phyloP scores from a whole-genome alignment of 2,329 filamentous ascomycete species.

The Tolypocladium ophioglossoides region DNA sequence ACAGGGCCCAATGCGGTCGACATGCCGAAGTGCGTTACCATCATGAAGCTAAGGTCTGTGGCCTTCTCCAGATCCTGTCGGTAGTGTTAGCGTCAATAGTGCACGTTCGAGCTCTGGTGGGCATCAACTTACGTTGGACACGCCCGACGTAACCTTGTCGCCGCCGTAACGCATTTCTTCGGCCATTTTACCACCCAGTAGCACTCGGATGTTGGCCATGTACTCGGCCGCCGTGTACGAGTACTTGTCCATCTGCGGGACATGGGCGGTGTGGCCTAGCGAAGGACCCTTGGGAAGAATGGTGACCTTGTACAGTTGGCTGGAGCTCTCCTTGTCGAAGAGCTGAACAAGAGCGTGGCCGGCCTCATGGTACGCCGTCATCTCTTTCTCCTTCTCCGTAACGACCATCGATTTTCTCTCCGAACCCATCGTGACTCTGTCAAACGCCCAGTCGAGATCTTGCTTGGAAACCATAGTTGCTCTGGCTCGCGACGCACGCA shows the following conservation, averaged over 20 bases:
- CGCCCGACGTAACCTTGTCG: conserved; percentile 87
- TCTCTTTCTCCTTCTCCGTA: conserved; percentile 83
- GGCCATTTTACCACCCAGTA: conserved; percentile 77
- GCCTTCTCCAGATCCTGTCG: conserved; percentile 70
- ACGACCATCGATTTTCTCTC: conserved; percentile 86
- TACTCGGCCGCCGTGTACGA: conserved; percentile 80
- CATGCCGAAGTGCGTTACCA: conserved; percentile 88
- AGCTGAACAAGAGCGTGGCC: conserved; percentile 88
- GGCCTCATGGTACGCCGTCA: conserved; percentile 94
- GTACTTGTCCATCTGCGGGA: conserved; percentile 89
- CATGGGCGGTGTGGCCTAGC: conserved; percentile 75
- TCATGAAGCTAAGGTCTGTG: conserved; percentile 71
- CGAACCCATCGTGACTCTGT: conserved; percentile 95
- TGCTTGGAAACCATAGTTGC: conserved; percentile 60
- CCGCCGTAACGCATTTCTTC: conserved; percentile 86
- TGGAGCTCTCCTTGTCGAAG: conserved; percentile 60
- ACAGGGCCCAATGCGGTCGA: conserved; percentile 80
- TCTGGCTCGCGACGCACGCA: conserved; percentile 86
- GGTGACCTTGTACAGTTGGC: conserved; percentile 89
- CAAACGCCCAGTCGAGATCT: conserved; percentile 95
- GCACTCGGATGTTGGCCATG: conserved; percentile 66
- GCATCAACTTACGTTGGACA: conserved; percentile 52
- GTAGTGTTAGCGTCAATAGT: conserved; percentile 14
- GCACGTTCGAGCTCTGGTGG: not conserved
- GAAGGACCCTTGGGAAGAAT: conserved; percentile 85